Evolutionary conservation across 352 stramenopile genomes (phyloP), one percentile per base, ranked within the genome.

Genomic region (Albugo laibachii): DNA sequence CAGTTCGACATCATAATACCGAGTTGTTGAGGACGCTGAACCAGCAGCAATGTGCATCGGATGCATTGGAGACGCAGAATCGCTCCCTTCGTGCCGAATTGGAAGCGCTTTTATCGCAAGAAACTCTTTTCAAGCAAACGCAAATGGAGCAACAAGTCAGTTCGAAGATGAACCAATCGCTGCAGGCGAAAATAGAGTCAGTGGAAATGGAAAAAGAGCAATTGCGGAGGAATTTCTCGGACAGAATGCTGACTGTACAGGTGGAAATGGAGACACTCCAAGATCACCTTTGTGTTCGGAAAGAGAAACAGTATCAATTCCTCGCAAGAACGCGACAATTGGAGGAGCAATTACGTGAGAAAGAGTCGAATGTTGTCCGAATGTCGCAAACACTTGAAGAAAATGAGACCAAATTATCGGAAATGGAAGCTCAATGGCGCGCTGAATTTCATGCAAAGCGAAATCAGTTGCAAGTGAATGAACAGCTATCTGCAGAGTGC

Each of bases 271-370:
- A 97, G 56, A 69, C 88, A 0, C 61, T 97, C 21, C 81, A 98
- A 46, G 93, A 98, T 48, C 93, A 98, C 61, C 75, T 98, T 15
- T 74, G 92, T 12, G 82, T 86, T 18, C 78, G 92, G 41, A 98
- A 97, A 59, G 89, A 97, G 57, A 97, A 98, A 47, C 92, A 97
- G 58, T 97, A 97, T 49, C 86, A 97, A 56, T 66, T 97, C 1
- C 66, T 98, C 10, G 89, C 96, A 48, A 97, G 97, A 59, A 65
- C 97, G 24, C 92, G 97, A 63, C 82, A 88, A 41, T 82, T 96
- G 35, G 92, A 98, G 43, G 85, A 96, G 47, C 59, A 71, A 16
- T 94, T 94, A 63, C 80, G 83, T 14, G 80, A 96, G 47, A 80
- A 75, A 11, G 89, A 97, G 44, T 60, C 89, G 1, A 69, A 69